These are phyloP conservation scores for Cydonia oblonga DNA, from an alignment of 331 rosid genomes.

Conservation along the genomic window DNA sequence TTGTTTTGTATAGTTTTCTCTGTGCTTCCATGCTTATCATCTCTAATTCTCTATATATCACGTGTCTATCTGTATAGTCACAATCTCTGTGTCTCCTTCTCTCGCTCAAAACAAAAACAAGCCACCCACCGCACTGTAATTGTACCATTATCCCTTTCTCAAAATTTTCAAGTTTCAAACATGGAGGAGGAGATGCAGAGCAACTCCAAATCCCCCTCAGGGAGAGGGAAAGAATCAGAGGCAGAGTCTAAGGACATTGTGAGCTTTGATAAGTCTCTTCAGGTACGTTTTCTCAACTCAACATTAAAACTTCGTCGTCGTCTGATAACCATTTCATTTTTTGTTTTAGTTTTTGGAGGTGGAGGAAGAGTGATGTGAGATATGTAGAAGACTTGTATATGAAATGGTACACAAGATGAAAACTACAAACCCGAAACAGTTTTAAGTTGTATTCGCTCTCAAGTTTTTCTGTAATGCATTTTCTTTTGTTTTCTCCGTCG, in stretches of 20 bases:
- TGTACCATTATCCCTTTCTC: neutral
- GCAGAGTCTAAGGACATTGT: constrained; percentile 25
- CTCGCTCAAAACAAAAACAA: constrained; percentile 7
- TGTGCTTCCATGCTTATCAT: neutral
- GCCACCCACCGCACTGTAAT: neutral
- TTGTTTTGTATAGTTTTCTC: constrained; percentile 19
- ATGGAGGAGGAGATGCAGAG: constrained; percentile 30
- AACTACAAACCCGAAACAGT: no score
- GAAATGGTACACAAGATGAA: no score
- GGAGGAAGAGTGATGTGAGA: no score
- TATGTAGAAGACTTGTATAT: no score
- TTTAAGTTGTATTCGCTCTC: no score
- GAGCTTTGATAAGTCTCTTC: constrained; percentile 46
- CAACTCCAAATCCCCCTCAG: constrained; percentile 24
- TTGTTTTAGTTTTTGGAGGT: no score
- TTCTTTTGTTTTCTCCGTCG: no score
- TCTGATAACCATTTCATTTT: no score
- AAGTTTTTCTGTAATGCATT: no score
- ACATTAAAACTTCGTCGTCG: neutral
- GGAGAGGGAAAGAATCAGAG: constrained; percentile 30
- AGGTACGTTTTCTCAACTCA: constrained; percentile 23
- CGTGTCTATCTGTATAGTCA: constrained; percentile 15
- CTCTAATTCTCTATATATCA: constrained; percentile 1
- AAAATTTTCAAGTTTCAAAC: constrained; percentile 6
- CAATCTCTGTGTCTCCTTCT: constrained; percentile 5